These are phyloP conservation scores for Clarireedia hainanense DNA, from an alignment of 2,329 filamentous ascomycete species.

Conservation along the genomic window DNA sequence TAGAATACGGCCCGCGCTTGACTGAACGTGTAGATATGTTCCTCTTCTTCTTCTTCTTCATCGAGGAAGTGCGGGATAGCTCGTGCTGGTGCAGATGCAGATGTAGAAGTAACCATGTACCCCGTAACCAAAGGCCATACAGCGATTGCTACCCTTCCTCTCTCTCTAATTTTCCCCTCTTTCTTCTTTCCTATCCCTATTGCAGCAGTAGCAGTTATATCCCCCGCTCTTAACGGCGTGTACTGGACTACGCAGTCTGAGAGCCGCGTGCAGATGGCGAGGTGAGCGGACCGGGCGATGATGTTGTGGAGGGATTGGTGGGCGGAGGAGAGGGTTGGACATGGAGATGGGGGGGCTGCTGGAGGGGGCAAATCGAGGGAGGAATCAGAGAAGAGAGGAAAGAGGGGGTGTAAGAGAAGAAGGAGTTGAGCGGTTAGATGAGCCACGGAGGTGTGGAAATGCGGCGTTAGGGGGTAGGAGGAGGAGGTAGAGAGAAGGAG, in stretches of 20 bases:
- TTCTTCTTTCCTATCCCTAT: not conserved
- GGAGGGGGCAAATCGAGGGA: not conserved
- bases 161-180: not conserved
- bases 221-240: not conserved
- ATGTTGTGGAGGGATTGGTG: constrained; percentile 25
- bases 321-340: constrained; percentile 2
- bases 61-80: too few species aligned
- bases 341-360: not conserved
- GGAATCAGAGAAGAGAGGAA: constrained; percentile 14
- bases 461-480: constrained; percentile 11
- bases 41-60: too few species aligned
- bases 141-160: too few species aligned
- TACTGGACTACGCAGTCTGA: constrained; percentile 23
- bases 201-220: too few species aligned
- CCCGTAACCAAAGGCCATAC: too few species aligned
- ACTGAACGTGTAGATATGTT: too few species aligned
- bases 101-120: too few species aligned
- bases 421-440: constrained; percentile 44
- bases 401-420: constrained; percentile 25
- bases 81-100: too few species aligned
- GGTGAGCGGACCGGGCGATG: constrained; percentile 21
- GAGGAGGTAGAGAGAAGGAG: not conserved
- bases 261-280: constrained; percentile 18
- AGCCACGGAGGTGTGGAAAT: constrained; percentile 38
- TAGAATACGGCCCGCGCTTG: too few species aligned